Evolutionary conservation across 306 rosid genomes (phyloP).

Genomic region (Dicorynia guianensis): DNA sequence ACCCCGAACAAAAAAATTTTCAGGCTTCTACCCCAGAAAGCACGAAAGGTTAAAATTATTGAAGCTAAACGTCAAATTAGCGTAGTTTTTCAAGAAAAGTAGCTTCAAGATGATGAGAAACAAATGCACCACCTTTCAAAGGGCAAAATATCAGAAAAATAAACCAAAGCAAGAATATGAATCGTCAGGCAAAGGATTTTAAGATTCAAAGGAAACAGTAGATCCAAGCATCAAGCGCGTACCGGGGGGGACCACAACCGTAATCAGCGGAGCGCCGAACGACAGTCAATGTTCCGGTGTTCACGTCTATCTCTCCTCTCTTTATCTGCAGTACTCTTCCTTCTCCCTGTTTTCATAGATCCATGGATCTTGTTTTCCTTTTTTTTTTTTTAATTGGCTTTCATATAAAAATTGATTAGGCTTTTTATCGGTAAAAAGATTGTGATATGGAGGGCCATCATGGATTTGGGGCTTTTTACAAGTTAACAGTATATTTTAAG

Average conservation of each 20-base stretch:
- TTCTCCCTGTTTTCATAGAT: constrained; percentile 17
- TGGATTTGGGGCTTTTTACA: too few species aligned
- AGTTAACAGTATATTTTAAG: too few species aligned
- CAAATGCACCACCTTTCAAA: constrained; percentile 10
- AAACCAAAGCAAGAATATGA: background rate
- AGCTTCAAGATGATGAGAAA: constrained; percentile 23
- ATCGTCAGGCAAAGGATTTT: background rate
- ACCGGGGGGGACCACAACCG: constrained; percentile 48
- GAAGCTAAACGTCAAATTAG: constrained; percentile 19
- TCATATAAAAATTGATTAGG: too few species aligned
- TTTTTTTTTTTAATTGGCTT: background rate
- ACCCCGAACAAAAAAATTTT: background rate
- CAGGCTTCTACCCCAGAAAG: background rate
- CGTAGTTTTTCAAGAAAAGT: constrained; percentile 15
- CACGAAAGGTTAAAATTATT: constrained; percentile 13
- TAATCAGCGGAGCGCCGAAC: constrained; percentile 49
- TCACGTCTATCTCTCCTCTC: constrained; percentile 34
- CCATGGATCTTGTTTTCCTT: constrained; percentile 15
- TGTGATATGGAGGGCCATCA: too few species aligned
- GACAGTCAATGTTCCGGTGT: constrained; percentile 35
- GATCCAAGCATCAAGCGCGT: constrained; percentile 28
- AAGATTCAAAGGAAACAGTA: background rate
- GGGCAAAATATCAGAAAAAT: background rate
- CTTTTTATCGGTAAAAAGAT: too few species aligned
- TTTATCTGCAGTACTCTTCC: background rate